These are phyloP conservation scores for Backusella luteola DNA, from an alignment of 192 early-diverging fungal species.

Conservation along the genomic window DNA sequence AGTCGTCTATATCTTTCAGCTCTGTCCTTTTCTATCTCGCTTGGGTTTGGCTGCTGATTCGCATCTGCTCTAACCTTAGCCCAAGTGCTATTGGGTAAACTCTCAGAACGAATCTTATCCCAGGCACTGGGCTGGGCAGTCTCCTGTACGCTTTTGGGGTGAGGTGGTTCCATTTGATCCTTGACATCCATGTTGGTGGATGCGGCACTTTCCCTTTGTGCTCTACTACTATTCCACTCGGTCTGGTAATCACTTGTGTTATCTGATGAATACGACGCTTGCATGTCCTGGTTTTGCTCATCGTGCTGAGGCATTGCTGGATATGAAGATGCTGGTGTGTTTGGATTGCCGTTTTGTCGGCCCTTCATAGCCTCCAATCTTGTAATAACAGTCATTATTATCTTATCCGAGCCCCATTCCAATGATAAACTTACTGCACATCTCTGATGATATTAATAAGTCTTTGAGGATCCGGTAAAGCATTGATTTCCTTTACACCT, in stretches of 20 bases:
- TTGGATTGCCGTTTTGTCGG: background rate
- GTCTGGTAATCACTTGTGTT: background rate
- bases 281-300: background rate
- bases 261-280: background rate
- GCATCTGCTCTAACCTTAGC: slow-evolving; percentile 25
- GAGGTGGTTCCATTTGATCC: background rate
- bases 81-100: slow-evolving; percentile 30
- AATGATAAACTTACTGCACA: slow-evolving; percentile 32
- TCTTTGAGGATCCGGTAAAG: slow-evolving; percentile 27
- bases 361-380: slow-evolving; percentile 11
- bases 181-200: background rate
- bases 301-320: background rate
- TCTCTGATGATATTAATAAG: slow-evolving; percentile 31
- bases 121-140: slow-evolving; percentile 16
- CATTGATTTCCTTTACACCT: slow-evolving; percentile 25
- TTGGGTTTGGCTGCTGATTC: slow-evolving; percentile 14
- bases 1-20: background rate
- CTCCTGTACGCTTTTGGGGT: background rate
- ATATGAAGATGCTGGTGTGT: background rate
- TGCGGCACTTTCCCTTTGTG: background rate
- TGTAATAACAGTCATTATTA: background rate
- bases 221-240: background rate
- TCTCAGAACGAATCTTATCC: slow-evolving; percentile 32
- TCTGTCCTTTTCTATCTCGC: background rate
- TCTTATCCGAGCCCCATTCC: background rate